Conservation (phyloP, 2,329 filamentous ascomycete genomes). For the Dryadomyces quercus-mongolicae region DNA sequence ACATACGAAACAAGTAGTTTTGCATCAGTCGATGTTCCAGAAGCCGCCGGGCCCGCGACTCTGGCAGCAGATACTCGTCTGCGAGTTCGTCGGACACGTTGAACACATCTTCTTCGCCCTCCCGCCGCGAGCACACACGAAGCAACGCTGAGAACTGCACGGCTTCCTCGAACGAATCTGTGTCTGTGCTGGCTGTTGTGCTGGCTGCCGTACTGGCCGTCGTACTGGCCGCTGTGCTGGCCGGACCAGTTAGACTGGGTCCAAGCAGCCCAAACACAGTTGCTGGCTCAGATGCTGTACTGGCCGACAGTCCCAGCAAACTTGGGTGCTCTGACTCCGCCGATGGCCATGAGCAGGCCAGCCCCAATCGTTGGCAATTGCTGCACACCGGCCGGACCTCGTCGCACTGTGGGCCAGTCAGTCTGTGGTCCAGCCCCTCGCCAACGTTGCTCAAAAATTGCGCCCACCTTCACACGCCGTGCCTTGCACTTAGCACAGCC, state of each 20-base stretch:
- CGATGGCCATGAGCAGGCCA: conserved; percentile 13
- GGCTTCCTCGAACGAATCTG: background rate
- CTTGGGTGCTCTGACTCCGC: background rate
- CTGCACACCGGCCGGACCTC: conserved; percentile 14
- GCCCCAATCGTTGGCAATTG: conserved; percentile 15
- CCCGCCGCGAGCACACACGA: conserved; percentile 4
- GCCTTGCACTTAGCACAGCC: conserved; percentile 19
- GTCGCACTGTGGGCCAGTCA: conserved; percentile 12
- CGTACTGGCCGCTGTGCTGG: background rate
- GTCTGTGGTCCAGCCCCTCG: background rate
- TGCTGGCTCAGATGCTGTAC: background rate
- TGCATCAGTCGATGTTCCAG: conserved; percentile 18
- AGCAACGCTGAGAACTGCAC: background rate
- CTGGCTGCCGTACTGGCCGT: background rate
- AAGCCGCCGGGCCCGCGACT: conserved; percentile 14
- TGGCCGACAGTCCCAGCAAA: background rate
- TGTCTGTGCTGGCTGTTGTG: background rate
- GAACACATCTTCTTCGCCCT: background rate
- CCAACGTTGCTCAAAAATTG: too few relatives aligned
- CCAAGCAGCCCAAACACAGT: background rate
- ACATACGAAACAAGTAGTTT: conserved; percentile 12
- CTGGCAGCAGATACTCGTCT: conserved; percentile 10
- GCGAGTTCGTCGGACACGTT: conserved; percentile 1
- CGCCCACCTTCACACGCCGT: conserved; percentile 17
- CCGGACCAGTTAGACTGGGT: background rate